phyloP scores from a whole-genome alignment of 1,284 basidiomycete species.

The Cerioporus squamosus region DNA sequence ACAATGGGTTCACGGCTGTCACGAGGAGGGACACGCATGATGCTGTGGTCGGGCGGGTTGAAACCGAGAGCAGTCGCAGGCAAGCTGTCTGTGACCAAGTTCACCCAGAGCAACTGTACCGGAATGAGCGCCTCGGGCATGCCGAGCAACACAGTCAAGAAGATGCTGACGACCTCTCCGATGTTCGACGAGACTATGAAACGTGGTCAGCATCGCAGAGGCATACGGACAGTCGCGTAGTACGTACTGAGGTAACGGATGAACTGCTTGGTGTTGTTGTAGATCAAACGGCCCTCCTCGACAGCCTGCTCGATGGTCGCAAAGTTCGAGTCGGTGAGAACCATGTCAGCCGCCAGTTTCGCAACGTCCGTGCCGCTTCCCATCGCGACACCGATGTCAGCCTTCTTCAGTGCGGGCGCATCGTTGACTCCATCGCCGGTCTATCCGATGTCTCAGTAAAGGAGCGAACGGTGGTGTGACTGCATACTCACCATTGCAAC shows the following conservation, averaged over 20 bases:
- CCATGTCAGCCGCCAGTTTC: conserved; percentile 97
- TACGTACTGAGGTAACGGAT: conserved; percentile 86
- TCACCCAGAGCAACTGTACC: conserved; percentile 98
- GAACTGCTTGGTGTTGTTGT: conserved; percentile 99
- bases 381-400: conserved; percentile 99
- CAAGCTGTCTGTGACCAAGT: conserved; percentile 93
- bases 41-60: conserved; percentile 95
- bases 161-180: conserved; percentile 97
- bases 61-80: conserved; percentile 99
- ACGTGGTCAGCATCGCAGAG: conserved; percentile 27
- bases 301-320: conserved; percentile 95
- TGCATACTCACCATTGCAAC: conserved; percentile 88
- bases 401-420: conserved; percentile 95
- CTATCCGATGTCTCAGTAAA: conserved; percentile 38
- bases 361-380: conserved; percentile 98
- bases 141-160: conserved; percentile 94
- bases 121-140: conserved; percentile 99
- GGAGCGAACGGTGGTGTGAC: too few relatives aligned
- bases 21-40: conserved; percentile 93
- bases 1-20: conserved; percentile 90
- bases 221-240: neutral
- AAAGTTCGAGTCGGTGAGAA: conserved; percentile 88
- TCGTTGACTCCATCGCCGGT: conserved; percentile 97
- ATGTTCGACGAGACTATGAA: conserved; percentile 94
- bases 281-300: conserved; percentile 96